phyloP scores from a whole-genome alignment of 2,329 filamentous ascomycete genomes.

The Colletotrichum costaricense region DNA sequence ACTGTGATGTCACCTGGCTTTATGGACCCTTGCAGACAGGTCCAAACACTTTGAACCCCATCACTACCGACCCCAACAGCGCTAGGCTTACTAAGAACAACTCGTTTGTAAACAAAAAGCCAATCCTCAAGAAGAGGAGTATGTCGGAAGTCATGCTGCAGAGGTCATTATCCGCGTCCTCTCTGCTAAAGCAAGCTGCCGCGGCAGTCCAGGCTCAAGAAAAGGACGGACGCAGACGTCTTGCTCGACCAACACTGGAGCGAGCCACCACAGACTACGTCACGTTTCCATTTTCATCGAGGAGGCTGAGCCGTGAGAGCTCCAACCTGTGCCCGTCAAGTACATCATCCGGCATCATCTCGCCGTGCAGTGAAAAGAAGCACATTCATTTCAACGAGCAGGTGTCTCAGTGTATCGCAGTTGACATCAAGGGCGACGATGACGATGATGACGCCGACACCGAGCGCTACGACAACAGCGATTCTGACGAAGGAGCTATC shows the following conservation, averaged over 20 bases:
- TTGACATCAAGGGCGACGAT: constrained; percentile 86
- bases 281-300: constrained; percentile 72
- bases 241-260: constrained; percentile 66
- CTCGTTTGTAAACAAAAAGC: constrained; percentile 82
- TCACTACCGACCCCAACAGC: constrained; percentile 52
- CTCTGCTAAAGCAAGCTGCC: constrained; percentile 88
- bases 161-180: constrained; percentile 87
- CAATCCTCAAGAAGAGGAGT: constrained; percentile 95
- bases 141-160: constrained; percentile 97
- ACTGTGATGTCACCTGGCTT: constrained; percentile 97
- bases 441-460: constrained; percentile 69
- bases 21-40: constrained; percentile 92
- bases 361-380: constrained; percentile 75
- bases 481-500: constrained; percentile 80
- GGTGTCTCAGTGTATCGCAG: constrained; percentile 94
- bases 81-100: constrained; percentile 62
- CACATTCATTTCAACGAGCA: constrained; percentile 98
- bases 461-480: constrained; percentile 63
- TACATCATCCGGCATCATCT: constrained; percentile 75
- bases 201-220: constrained; percentile 88
- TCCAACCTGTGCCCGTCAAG: constrained; percentile 74
- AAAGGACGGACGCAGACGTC: constrained; percentile 61
- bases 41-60: constrained; percentile 63
- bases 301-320: constrained; percentile 70
- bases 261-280: constrained; percentile 77